A percentile compares a stretch with the other conserved stretches of the same genome.
Conservation (phyloP, 805 yeast species). For the Candida insectalens region DNA sequence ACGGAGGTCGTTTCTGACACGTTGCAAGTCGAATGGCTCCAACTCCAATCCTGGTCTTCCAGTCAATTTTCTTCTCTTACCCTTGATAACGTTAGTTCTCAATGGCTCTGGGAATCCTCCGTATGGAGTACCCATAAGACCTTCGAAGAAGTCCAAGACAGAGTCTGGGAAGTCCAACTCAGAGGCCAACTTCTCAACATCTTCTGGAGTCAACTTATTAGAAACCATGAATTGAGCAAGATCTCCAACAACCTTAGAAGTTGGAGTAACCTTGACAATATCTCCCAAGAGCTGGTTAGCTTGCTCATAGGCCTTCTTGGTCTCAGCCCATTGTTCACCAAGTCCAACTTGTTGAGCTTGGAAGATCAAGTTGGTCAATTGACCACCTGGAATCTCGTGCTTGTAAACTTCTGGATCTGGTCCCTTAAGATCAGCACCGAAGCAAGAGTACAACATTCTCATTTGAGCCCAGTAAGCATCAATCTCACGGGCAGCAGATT, state of each 20-base stretch:
- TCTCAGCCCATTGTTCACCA: constrained; percentile 94
- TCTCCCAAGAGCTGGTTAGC: constrained; percentile 93
- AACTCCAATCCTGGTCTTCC: constrained; percentile 88
- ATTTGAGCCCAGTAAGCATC: constrained; percentile 99
- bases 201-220: constrained; percentile 78
- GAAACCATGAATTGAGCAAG: constrained; percentile 99
- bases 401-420: constrained; percentile 99
- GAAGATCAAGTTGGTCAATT: constrained; percentile 93
- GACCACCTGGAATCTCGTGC: constrained; percentile 99
- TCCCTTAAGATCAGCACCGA: constrained; percentile 97
- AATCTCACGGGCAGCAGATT: constrained; percentile 62
- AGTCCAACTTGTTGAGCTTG: constrained; percentile 99
- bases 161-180: constrained; percentile 98
- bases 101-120: constrained; percentile 99
- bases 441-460: constrained; percentile 92
- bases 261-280: constrained; percentile 96
- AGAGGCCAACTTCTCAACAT: constrained; percentile 77
- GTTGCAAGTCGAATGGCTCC: constrained; percentile 71
- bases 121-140: constrained; percentile 97
- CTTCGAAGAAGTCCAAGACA: constrained; percentile 96
- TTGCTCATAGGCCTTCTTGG: constrained; percentile 86
- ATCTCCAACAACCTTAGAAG: constrained; percentile 99
- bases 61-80: constrained; percentile 85
- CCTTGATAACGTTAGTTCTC: constrained; percentile 81
- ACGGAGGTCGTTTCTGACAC: constrained; percentile 62